Evolutionary conservation across 2,329 filamentous ascomycete species (phyloP).

Genomic region (Colletotrichum cuscutae): DNA sequence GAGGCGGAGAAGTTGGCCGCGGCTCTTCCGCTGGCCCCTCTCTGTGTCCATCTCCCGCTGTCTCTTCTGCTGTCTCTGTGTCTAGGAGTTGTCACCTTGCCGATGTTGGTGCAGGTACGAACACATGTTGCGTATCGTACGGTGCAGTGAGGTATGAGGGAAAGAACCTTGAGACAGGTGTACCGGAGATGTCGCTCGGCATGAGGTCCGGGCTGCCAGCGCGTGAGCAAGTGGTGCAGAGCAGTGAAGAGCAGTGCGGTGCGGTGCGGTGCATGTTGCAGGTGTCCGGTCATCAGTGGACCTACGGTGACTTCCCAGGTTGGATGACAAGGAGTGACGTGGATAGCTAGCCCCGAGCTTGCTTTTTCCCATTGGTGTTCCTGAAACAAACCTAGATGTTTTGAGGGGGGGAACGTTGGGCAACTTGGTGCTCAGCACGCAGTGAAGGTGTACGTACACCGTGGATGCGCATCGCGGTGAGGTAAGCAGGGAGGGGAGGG

Average conservation of each 20-base stretch:
- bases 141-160: no score
- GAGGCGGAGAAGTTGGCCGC: not conserved
- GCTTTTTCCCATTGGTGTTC: conserved; percentile 34
- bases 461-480: not conserved
- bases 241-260: not conserved
- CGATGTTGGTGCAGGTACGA: not conserved
- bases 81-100: not conserved
- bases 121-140: no score
- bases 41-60: not conserved
- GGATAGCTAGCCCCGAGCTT: conserved; percentile 32
- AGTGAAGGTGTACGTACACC: not conserved
- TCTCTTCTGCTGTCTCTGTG: not conserved
- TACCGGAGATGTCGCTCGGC: not conserved
- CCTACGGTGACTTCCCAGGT: not conserved
- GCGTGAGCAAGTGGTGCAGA: not conserved
- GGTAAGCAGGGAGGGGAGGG: not conserved
- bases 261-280: not conserved
- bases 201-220: not conserved
- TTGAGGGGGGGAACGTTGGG: conserved; percentile 9
- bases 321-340: conserved; percentile 23
- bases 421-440: no score
- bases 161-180: no score
- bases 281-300: not conserved
- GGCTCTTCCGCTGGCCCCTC: not conserved
- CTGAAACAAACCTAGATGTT: conserved; percentile 34